Base-by-base conservation (phyloP, 2,329 filamentous ascomycete genomes). In the Fusarium sterilihyphosum region DNA sequence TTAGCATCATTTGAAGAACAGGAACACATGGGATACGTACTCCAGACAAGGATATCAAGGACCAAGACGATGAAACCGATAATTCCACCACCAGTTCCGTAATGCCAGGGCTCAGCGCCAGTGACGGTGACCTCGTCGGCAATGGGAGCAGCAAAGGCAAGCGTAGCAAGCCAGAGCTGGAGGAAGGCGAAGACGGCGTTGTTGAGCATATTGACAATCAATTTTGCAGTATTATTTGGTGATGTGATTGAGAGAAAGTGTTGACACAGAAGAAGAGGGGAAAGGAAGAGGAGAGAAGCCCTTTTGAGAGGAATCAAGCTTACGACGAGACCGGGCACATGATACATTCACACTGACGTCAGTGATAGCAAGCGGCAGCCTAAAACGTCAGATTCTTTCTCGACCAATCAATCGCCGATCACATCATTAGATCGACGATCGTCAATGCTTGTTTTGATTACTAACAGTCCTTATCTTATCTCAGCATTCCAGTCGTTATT, bases 1-100 rank as follows among this genome's bases (percentile, higher is more conserved):
- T 77, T 70, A 71, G 33, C 35, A 29, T 0, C n/a, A 24, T 24
- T 43, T n/a, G n/a, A n/a, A n/a, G n/a, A n/a, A n/a, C 14, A 10
- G 8, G 9, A 10, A 17, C 9, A 17, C 2, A 43, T 17, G 14
- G n/a, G 16, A 26, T 20, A 85, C 89, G 35, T 84, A 92, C 90
- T 86, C 79, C 88, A 91, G 44, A 90, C 89, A 40, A 92, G 86
- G 44, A 92, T 87, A 73, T 92, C 90, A 13, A 92, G 83, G 20
- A 92, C 81, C 33, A 92, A 80, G 8, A 92, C 84, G 62, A 92
- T 87, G 75, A 92, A 88, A 4, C 90, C 90, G 12, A 91, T 54
- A 41, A 92, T 85, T 4, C 90, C 90, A 22, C 90, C 90, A 33
- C 90, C 89, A 5, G 88, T 88, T 46, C 90, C 90, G 54, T 89